These are phyloP conservation scores for Calonectria fujianensis DNA, from an alignment of 2,329 filamentous ascomycete genomes.

Conservation along the genomic window DNA sequence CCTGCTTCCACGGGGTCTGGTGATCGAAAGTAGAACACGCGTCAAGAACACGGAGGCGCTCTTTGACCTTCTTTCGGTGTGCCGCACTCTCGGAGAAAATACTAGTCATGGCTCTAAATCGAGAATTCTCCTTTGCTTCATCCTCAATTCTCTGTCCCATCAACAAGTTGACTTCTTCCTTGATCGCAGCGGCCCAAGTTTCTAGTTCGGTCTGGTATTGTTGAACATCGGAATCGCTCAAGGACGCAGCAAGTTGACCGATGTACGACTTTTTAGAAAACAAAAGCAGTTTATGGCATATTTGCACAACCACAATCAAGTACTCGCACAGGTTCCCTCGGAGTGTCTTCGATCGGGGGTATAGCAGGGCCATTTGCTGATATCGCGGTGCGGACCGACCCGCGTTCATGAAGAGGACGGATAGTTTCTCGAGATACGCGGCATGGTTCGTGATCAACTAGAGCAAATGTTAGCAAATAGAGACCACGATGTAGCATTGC, in stretches of 20 bases:
- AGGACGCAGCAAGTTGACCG: constrained; percentile 54
- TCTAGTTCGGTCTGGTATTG: constrained; percentile 59
- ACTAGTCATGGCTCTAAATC: constrained; percentile 43
- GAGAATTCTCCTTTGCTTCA: constrained; percentile 48
- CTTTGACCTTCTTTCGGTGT: constrained; percentile 38
- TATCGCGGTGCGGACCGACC: constrained; percentile 64
- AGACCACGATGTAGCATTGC: neutral
- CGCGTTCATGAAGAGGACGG: constrained; percentile 62
- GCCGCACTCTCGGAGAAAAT: neutral
- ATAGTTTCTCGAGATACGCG: constrained; percentile 63
- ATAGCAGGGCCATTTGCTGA: constrained; percentile 62
- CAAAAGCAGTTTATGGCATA: constrained; percentile 61
- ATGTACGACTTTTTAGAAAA: constrained; percentile 59
- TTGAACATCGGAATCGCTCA: constrained; percentile 59
- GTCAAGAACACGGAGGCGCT: constrained; percentile 57
- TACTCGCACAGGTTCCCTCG: constrained; percentile 63
- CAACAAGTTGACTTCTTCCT: constrained; percentile 55
- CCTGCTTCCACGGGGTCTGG: constrained; percentile 63
- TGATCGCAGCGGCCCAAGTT: constrained; percentile 60
- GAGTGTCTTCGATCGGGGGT: constrained; percentile 61
- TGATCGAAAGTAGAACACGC: constrained; percentile 65
- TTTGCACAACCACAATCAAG: constrained; percentile 61
- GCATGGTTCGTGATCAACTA: constrained; percentile 58
- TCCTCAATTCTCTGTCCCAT: constrained; percentile 49
- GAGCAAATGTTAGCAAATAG: neutral